Percentiles rank a stretch among this genome's conserved stretches.
Conservation (phyloP, 306 rosid species). For the Cicer cuneatum region DNA sequence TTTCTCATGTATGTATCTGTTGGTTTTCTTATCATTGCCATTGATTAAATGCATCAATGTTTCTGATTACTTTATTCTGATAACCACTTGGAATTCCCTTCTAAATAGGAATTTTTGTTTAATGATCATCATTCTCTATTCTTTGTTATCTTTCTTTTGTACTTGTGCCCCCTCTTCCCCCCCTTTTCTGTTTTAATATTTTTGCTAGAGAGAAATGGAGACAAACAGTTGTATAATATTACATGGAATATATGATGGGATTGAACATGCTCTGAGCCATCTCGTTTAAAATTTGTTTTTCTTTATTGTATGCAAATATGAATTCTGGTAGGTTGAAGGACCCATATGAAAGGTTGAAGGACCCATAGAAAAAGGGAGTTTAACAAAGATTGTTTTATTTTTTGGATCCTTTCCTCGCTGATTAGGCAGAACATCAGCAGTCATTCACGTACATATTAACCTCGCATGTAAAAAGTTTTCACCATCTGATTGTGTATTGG, state of each 20-base stretch:
- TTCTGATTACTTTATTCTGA: slow-evolving; percentile 42
- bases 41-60: slow-evolving; percentile 61
- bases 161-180: neutral
- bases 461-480: too few species aligned
- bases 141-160: slow-evolving; percentile 20
- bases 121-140: slow-evolving; percentile 47
- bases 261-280: slow-evolving; percentile 13
- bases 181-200: slow-evolving; percentile 37
- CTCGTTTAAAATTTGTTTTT: slow-evolving; percentile 19
- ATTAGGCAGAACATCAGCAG: neutral
- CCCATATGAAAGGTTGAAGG: too few species aligned
- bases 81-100: slow-evolving; percentile 42
- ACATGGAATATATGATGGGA: slow-evolving; percentile 45
- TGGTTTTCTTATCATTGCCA: slow-evolving; percentile 97
- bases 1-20: slow-evolving; percentile 98
- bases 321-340: slow-evolving; percentile 21
- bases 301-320: slow-evolving; percentile 24
- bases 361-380: slow-evolving; percentile 3
- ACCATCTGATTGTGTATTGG: too few species aligned
- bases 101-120: slow-evolving; percentile 63
- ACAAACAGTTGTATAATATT: slow-evolving; percentile 58
- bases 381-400: slow-evolving; percentile 9
- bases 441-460: neutral
- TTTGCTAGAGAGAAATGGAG: slow-evolving; percentile 47
- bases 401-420: slow-evolving; percentile 16